Percentiles rank a stretch among this genome's conserved stretches.
phyloP scores from a whole-genome alignment of 768 basidiomycete species.

The Dictyophora rubrovolvata region DNA sequence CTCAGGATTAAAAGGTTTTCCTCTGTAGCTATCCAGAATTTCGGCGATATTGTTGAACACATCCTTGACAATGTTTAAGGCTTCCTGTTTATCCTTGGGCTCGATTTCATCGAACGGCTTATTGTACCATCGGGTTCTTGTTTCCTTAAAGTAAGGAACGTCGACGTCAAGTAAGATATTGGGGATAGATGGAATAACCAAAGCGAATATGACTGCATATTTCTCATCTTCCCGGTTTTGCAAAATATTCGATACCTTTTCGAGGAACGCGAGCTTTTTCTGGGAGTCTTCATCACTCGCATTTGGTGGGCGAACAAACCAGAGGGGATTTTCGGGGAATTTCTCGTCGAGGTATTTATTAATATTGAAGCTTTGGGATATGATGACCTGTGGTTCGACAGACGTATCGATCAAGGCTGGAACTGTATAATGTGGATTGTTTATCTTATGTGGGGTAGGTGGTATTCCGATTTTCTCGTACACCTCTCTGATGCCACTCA shows the following conservation, averaged over 20 bases:
- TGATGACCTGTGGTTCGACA: conserved; percentile 34
- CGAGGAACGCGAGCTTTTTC: conserved; percentile 62
- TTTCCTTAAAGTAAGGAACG: conserved; percentile 37
- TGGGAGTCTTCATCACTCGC: conserved; percentile 39
- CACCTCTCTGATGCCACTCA: conserved; percentile 28
- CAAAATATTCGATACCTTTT: conserved; percentile 54
- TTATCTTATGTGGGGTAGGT: conserved; percentile 34
- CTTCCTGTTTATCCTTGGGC: conserved; percentile 41
- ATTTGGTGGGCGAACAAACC: conserved; percentile 40
- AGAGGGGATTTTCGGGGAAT: conserved; percentile 43
- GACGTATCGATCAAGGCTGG: conserved; percentile 60
- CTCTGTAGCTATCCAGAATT: conserved; percentile 57
- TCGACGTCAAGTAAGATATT: conserved; percentile 46
- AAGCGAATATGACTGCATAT: neutral
- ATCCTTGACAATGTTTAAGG: conserved; percentile 36
- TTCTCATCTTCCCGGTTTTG: conserved; percentile 38
- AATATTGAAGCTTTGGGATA: conserved; percentile 52
- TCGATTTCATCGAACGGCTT: neutral
- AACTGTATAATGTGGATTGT: conserved; percentile 53
- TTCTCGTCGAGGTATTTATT: conserved; percentile 61
- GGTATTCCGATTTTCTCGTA: conserved; percentile 24
- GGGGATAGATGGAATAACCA: conserved; percentile 54
- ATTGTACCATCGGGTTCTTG: neutral
- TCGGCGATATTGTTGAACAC: conserved; percentile 57
- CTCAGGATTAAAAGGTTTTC: neutral